Percentiles rank a stretch among this genome's conserved stretches.
Conservation (phyloP, 768 basidiomycete species). For the Cantharellus anzutake region DNA sequence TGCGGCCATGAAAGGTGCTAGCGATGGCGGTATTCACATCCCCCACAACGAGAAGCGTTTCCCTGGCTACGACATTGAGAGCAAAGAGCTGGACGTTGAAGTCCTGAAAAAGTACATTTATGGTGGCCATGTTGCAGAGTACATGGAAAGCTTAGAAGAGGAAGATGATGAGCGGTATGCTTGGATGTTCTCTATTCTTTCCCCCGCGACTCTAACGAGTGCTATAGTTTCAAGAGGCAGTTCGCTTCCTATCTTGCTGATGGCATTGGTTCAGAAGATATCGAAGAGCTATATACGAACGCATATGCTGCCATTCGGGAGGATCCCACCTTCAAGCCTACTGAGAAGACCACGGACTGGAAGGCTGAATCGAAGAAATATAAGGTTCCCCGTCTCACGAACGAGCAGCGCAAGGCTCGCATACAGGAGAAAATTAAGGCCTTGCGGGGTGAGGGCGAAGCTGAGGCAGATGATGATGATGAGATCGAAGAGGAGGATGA, state of each 20-base stretch:
- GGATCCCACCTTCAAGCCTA: slow-evolving; percentile 76
- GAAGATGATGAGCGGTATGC: slow-evolving; percentile 90
- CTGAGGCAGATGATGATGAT: slow-evolving; percentile 30
- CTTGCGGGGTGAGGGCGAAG: slow-evolving; percentile 52
- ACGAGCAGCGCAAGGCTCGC: slow-evolving; percentile 55
- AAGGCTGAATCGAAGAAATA: slow-evolving; percentile 64
- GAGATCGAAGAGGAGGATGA: slow-evolving; percentile 11
- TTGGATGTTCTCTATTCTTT: slow-evolving; percentile 6
- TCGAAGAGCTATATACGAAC: slow-evolving; percentile 86
- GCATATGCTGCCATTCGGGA: slow-evolving; percentile 94
- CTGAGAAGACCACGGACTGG: slow-evolving; percentile 84
- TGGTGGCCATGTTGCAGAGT: slow-evolving; percentile 95
- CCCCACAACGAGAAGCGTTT: slow-evolving; percentile 97
- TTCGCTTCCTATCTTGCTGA: slow-evolving; percentile 91
- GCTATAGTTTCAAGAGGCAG: slow-evolving; percentile 81
- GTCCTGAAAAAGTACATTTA: slow-evolving; percentile 94
- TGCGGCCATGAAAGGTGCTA: slow-evolving; percentile 96
- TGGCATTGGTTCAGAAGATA: slow-evolving; percentile 87
- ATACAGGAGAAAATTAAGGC: slow-evolving; percentile 81
- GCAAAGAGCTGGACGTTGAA: slow-evolving; percentile 85
- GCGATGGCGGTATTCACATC: slow-evolving; percentile 93
- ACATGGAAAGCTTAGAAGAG: slow-evolving; percentile 99
- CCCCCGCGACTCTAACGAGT: background rate
- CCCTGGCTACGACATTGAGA: slow-evolving; percentile 90
- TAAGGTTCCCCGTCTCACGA: slow-evolving; percentile 46